Evolutionary conservation across 1,284 basidiomycete genomes (phyloP).

Genomic region (Trametes pubescens): DNA sequence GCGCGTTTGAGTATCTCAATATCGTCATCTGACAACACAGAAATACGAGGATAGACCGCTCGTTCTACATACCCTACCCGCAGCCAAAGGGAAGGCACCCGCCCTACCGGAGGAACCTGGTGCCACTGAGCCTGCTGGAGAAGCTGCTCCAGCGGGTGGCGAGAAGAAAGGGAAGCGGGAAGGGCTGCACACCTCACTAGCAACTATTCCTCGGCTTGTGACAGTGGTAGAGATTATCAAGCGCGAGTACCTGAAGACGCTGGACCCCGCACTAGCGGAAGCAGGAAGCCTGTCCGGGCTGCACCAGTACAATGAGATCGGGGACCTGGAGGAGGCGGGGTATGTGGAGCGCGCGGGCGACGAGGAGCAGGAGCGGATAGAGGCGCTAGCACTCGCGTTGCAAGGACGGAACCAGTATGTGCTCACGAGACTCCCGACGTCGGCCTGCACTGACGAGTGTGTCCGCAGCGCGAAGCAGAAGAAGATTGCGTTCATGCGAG

Average conservation of each 20-base stretch:
- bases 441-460: not conserved
- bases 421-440: not conserved
- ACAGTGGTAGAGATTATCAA: slow-evolving; percentile 87
- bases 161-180: slow-evolving; percentile 21
- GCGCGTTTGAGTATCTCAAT: slow-evolving; percentile 1
- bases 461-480: slow-evolving; percentile 50
- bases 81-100: slow-evolving; percentile 29
- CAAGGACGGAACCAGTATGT: slow-evolving; percentile 68
- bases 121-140: slow-evolving; percentile 3
- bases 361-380: slow-evolving; percentile 44
- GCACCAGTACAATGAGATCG: slow-evolving; percentile 84
- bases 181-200: slow-evolving; percentile 46
- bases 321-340: slow-evolving; percentile 58
- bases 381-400: slow-evolving; percentile 49
- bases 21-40: slow-evolving; percentile 46
- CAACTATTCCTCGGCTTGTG: slow-evolving; percentile 71
- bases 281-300: slow-evolving; percentile 52
- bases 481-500: slow-evolving; percentile 77
- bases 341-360: slow-evolving; percentile 28
- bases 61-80: slow-evolving; percentile 73
- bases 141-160: not conserved
- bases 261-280: slow-evolving; percentile 49
- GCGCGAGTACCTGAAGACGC: slow-evolving; percentile 71
- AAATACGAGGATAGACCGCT: slow-evolving; percentile 63
- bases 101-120: slow-evolving; percentile 1